Conservation (phyloP, 345 rosid species). For the Euphorbia peplus region DNA sequence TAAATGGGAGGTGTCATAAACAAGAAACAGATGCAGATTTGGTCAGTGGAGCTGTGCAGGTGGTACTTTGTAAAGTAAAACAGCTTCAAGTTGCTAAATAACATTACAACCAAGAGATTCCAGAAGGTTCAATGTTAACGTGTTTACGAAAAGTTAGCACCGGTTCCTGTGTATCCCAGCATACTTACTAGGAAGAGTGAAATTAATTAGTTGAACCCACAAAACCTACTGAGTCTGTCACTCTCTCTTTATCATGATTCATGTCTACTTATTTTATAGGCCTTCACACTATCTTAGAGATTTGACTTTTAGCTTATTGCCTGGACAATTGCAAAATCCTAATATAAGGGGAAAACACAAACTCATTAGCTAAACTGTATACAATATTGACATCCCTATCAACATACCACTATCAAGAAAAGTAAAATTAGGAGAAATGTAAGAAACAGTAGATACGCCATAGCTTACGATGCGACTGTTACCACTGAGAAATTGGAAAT, state of each 20-base stretch:
- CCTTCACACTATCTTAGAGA: neutral
- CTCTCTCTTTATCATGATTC: no score
- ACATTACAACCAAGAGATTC: neutral
- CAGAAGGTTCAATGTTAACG: neutral
- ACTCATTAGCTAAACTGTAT: neutral
- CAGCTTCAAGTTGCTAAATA: neutral
- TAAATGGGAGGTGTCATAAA: neutral
- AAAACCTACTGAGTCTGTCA: neutral
- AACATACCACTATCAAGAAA: no score
- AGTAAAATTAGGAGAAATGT: neutral
- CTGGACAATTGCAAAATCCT: neutral
- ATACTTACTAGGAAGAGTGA: neutral
- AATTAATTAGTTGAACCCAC: neutral
- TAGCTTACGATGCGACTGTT: no score
- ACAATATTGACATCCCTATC: neutral
- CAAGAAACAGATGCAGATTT: neutral
- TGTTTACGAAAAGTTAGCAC: neutral
- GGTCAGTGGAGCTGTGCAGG: neutral
- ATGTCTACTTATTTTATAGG: no score
- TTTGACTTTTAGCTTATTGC: neutral
- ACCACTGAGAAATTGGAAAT: neutral
- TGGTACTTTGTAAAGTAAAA: neutral
- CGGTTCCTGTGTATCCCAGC: neutral
- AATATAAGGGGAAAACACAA: neutral
- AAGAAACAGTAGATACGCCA: neutral